Percentiles rank a stretch among this genome's conserved stretches.
These are phyloP conservation scores for Aspergillus amoenus DNA, from an alignment of 2,329 filamentous ascomycete genomes.

Conservation along the genomic window DNA sequence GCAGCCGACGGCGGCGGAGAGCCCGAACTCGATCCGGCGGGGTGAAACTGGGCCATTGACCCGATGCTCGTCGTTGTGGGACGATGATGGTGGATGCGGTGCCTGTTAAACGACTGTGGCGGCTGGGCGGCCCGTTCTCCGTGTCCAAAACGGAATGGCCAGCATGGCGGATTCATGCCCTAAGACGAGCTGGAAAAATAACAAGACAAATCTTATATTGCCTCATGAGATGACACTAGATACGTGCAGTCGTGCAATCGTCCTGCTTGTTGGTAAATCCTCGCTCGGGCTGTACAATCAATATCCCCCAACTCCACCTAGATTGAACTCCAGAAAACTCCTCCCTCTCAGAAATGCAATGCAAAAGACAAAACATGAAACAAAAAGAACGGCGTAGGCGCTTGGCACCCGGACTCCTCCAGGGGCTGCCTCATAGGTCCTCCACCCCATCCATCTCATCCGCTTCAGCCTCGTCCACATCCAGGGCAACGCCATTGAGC, in stretches of 20 bases:
- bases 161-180: neutral
- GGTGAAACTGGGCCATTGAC: conserved; percentile 2
- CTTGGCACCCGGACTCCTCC: too few species aligned
- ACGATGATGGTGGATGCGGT: conserved; percentile 6
- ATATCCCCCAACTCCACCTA: neutral
- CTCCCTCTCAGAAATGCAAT: neutral
- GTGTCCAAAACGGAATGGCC: conserved; percentile 10
- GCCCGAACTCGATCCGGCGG: conserved; percentile 8
- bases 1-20: conserved; percentile 5
- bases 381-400: neutral
- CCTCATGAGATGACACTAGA: neutral
- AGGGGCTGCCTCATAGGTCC: conserved; percentile 17
- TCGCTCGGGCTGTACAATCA: neutral
- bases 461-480: conserved; percentile 44
- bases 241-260: neutral
- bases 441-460: conserved; percentile 52
- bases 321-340: neutral
- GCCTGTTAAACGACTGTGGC: conserved; percentile 10
- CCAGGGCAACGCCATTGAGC: conserved; percentile 25
- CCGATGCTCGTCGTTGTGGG: neutral
- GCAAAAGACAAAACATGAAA: neutral
- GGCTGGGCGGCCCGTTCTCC: conserved; percentile 20
- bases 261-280: neutral
- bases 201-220: neutral
- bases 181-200: neutral